phyloP scores from a whole-genome alignment of 306 rosid species.

The Oemleria cerasiformis region DNA sequence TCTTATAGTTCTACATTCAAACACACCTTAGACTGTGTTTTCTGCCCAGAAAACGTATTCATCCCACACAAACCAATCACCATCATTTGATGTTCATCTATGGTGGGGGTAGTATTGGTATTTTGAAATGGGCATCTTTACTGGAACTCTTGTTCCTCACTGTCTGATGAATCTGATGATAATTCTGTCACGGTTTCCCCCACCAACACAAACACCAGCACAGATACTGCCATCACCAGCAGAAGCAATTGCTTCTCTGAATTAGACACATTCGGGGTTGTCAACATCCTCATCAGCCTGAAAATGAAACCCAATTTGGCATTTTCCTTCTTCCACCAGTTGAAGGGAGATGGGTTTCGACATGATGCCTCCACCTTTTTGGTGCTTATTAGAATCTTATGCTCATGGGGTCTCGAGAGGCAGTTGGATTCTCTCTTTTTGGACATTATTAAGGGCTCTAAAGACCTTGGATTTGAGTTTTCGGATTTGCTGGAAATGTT shows the following conservation, averaged over 20 bases:
- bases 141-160: slow-evolving; percentile 9
- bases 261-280: slow-evolving; percentile 30
- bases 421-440: slow-evolving; percentile 55
- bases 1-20: no score
- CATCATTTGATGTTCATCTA: neutral
- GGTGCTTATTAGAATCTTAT: slow-evolving; percentile 48
- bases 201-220: neutral
- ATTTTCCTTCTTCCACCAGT: slow-evolving; percentile 39
- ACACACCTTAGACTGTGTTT: slow-evolving; percentile 13
- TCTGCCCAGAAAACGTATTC: slow-evolving; percentile 9
- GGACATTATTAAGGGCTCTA: slow-evolving; percentile 39
- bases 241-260: neutral
- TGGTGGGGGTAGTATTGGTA: slow-evolving; percentile 4
- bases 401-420: slow-evolving; percentile 51
- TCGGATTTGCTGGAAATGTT: slow-evolving; percentile 43
- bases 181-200: neutral
- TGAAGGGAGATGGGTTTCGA: slow-evolving; percentile 40
- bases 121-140: slow-evolving; percentile 12
- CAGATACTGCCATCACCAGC: neutral
- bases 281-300: slow-evolving; percentile 34
- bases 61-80: neutral
- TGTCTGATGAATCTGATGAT: slow-evolving; percentile 15
- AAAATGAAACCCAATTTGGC: slow-evolving; percentile 49
- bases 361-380: slow-evolving; percentile 50
- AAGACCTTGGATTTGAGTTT: slow-evolving; percentile 32